These are phyloP conservation scores for Tanacetum coccineum DNA, from an alignment of 129 eudicot genomes.

Conservation along the genomic window DNA sequence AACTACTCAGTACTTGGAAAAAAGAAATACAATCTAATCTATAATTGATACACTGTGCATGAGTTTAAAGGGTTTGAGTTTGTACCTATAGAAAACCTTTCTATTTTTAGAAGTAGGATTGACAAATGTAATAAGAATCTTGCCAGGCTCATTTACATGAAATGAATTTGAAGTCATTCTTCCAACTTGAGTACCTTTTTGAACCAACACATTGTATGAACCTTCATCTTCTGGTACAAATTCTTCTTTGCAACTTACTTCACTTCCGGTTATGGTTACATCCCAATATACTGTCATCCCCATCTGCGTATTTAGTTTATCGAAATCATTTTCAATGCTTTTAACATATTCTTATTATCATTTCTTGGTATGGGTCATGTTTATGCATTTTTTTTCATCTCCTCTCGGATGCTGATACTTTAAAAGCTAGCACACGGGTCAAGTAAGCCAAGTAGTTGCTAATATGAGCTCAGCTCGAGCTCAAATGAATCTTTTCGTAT, in stretches of 20 bases:
- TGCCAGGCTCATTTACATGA: conserved; percentile 81
- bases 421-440: too few relatives aligned
- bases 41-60: conserved; percentile 24
- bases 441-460: too few relatives aligned
- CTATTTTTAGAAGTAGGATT: conserved; percentile 52
- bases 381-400: too few relatives aligned
- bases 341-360: background rate
- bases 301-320: conserved; percentile 34
- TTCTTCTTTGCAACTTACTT: conserved; percentile 69
- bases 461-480: too few relatives aligned
- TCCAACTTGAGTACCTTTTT: conserved; percentile 50
- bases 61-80: conserved; percentile 45
- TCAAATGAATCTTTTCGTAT: too few relatives aligned
- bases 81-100: conserved; percentile 66
- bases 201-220: conserved; percentile 67
- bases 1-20: background rate
- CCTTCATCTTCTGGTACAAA: conserved; percentile 89
- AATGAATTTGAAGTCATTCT: conserved; percentile 58
- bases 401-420: too few relatives aligned
- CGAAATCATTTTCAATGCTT: background rate
- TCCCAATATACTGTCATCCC: conserved; percentile 78
- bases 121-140: conserved; percentile 51
- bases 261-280: conserved; percentile 58
- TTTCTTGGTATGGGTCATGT: background rate
- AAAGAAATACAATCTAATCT: conserved; percentile 18